phyloP scores from a whole-genome alignment of 495 filamentous ascomycete genomes.

The Sphaerosporella brunnea region DNA sequence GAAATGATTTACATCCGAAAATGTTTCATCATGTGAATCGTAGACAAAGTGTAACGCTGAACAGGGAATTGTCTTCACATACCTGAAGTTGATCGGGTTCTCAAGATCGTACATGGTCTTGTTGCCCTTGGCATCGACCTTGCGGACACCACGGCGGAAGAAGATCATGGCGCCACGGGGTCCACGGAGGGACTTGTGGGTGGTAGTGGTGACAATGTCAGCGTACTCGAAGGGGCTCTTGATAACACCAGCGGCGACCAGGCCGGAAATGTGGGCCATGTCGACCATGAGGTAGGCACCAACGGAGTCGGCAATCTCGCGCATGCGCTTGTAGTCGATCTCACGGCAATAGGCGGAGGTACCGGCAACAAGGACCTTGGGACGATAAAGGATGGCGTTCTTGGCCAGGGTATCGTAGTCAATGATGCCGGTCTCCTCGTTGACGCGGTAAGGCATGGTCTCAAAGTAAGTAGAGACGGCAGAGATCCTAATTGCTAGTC shows the following conservation, averaged over 20 bases:
- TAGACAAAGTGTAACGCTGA: not conserved
- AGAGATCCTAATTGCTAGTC: conserved; percentile 45
- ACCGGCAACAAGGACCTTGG: conserved; percentile 88
- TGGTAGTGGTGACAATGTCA: conserved; percentile 96
- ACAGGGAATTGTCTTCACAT: not conserved
- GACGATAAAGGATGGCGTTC: conserved; percentile 85
- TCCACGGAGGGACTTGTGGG: conserved; percentile 97
- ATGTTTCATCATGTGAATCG: conserved; percentile 9
- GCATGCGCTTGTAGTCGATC: conserved; percentile 94
- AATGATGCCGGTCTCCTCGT: conserved; percentile 85
- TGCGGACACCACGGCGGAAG: conserved; percentile 90
- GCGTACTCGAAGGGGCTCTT: conserved; percentile 85
- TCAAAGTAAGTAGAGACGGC: conserved; percentile 90
- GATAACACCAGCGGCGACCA: conserved; percentile 84
- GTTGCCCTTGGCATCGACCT: conserved; percentile 79
- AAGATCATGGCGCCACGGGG: conserved; percentile 99
- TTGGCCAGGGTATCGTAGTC: conserved; percentile 89
- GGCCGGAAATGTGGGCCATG: conserved; percentile 97
- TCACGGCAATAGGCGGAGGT: conserved; percentile 97
- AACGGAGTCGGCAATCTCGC: conserved; percentile 84
- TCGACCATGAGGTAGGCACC: conserved; percentile 91
- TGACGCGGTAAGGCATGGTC: conserved; percentile 81
- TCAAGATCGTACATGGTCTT: conserved; percentile 86
- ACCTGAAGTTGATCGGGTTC: conserved; percentile 76
- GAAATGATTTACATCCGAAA: conserved; percentile 9